A percentile compares a stretch with the other conserved stretches of the same genome.
These are phyloP conservation scores for Oryza meridionalis DNA, from an alignment of 176 grass and related monocot genomes.

Conservation along the genomic window DNA sequence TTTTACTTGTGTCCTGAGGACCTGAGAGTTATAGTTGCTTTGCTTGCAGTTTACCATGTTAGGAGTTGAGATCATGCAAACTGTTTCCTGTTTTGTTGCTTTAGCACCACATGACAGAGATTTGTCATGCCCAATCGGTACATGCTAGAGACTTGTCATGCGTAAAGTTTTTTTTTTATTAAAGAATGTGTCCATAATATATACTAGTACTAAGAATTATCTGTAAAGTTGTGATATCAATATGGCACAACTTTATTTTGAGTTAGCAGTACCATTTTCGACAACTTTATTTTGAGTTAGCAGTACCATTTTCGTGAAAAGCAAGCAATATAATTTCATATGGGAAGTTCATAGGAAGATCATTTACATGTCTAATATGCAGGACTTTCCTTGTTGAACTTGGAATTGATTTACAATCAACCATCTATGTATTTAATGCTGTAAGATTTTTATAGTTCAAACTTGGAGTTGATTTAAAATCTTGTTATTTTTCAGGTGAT, in stretches of 20 bases:
- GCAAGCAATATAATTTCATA: conserved; percentile 20
- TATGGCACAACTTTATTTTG: background rate
- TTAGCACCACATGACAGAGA: background rate
- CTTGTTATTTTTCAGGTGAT: conserved; percentile 74
- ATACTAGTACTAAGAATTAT: background rate
- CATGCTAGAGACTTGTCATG: conserved; percentile 9
- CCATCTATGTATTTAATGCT: conserved; percentile 20
- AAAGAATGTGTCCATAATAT: background rate
- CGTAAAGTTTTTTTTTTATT: background rate
- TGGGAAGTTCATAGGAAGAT: background rate
- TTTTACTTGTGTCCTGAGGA: background rate
- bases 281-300: background rate
- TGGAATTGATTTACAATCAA: background rate
- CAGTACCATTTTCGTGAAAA: conserved; percentile 3
- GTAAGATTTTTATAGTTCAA: conserved; percentile 24
- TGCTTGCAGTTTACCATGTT: background rate
- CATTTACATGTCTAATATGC: background rate
- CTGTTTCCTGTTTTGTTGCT: background rate
- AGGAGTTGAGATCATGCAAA: background rate
- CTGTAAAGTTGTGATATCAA: background rate
- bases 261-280: conserved; percentile 31
- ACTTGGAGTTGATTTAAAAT: conserved; percentile 27
- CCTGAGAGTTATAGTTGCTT: background rate
- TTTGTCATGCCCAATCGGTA: conserved; percentile 1
- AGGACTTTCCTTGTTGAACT: background rate